These are phyloP conservation scores for Fusarium caatingaense DNA, from an alignment of 2,329 filamentous ascomycete genomes.

Conservation along the genomic window DNA sequence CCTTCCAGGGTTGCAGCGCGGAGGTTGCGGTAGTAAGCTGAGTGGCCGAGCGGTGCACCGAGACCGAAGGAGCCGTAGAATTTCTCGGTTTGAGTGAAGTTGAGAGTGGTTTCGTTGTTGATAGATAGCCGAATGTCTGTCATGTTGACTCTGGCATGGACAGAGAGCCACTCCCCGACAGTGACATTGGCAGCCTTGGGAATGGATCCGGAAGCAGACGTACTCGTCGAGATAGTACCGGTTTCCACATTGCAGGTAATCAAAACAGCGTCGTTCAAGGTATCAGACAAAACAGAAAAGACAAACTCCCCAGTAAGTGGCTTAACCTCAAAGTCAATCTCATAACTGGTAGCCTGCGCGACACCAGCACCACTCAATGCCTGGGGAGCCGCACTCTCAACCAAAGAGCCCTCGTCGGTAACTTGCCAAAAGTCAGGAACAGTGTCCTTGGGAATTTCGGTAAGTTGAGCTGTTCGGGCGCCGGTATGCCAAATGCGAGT, in stretches of 20 bases:
- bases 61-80: not conserved
- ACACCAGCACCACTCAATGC: not conserved
- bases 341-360: not conserved
- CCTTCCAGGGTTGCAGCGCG: not conserved
- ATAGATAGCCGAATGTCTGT: not conserved
- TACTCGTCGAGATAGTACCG: not conserved
- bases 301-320: not conserved
- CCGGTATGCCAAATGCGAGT: not conserved
- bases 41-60: not conserved
- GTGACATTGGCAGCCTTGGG: not conserved
- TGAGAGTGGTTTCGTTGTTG: not conserved
- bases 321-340: not conserved
- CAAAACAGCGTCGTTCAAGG: not conserved
- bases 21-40: not conserved
- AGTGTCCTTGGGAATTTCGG: not conserved
- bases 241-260: not conserved
- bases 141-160: conserved; percentile 1
- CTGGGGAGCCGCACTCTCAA: not conserved
- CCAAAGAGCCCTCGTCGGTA: not conserved
- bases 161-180: not conserved
- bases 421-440: conserved; percentile 12
- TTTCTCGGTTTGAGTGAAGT: not conserved
- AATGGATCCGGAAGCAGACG: accelerated
- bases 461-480: not conserved
- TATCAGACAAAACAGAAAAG: not conserved